phyloP scores from a whole-genome alignment of 176 grass and related monocot genomes.

The Saccharum spontaneum region DNA sequence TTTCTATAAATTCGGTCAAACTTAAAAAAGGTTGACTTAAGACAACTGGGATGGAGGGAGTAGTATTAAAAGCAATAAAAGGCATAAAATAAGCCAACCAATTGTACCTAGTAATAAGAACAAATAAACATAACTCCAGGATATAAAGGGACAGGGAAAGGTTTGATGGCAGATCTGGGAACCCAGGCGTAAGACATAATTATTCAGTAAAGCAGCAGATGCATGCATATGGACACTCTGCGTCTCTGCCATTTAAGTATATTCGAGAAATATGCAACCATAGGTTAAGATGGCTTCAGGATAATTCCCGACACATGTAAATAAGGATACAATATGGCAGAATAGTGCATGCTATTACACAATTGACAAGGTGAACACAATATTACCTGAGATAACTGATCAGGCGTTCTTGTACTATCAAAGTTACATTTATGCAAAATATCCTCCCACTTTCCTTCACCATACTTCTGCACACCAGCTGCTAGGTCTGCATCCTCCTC shows the following conservation, averaged over 20 bases:
- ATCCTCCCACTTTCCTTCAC: slow-evolving; percentile 90
- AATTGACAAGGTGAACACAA: slow-evolving; percentile 19
- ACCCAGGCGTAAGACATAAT: neutral
- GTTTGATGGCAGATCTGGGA: neutral
- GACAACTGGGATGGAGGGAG: neutral
- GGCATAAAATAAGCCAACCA: neutral
- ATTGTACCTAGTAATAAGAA: neutral
- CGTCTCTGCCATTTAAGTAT: neutral
- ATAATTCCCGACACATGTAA: neutral
- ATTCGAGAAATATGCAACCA: neutral
- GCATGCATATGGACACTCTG: slow-evolving; percentile 6
- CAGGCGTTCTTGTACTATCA: slow-evolving; percentile 58
- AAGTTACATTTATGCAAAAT: slow-evolving; percentile 69
- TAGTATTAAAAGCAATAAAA: neutral
- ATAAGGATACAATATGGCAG: neutral
- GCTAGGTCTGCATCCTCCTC: slow-evolving; percentile 85
- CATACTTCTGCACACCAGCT: slow-evolving; percentile 66
- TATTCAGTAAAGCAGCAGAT: neutral
- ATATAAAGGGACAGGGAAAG: neutral
- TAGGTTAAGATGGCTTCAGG: neutral
- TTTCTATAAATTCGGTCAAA: neutral
- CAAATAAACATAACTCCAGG: neutral
- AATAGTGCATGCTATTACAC: slow-evolving; percentile 9
- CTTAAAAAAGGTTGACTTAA: neutral
- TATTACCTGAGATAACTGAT: slow-evolving; percentile 76